A percentile compares a stretch with the other conserved stretches of the same genome.
Evolutionary conservation across 495 filamentous ascomycete genomes (phyloP).

Genomic region (Pyronema omphalodes): DNA sequence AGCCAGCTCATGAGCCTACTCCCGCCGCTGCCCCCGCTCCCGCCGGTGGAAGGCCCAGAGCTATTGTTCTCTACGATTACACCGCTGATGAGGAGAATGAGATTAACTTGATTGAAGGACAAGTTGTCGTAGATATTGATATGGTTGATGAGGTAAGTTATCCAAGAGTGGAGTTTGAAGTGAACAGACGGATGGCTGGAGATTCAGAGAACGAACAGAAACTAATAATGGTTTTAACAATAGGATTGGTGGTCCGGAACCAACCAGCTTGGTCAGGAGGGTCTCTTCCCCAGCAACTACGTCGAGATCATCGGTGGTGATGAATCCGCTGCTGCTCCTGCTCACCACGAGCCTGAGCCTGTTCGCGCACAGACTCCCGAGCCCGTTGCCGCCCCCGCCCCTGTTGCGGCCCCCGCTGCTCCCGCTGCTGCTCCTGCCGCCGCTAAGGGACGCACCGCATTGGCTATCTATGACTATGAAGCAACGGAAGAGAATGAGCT

Average conservation of each 20-base stretch:
- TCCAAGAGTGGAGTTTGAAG: too few relatives aligned
- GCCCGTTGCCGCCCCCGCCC: slow-evolving; percentile 17
- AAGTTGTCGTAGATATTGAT: slow-evolving; percentile 83
- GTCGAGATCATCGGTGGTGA: slow-evolving; percentile 68
- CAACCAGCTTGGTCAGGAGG: slow-evolving; percentile 60
- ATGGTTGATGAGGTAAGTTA: slow-evolving; percentile 57
- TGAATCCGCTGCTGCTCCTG: slow-evolving; percentile 23
- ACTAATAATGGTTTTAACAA: background rate
- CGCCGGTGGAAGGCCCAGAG: slow-evolving; percentile 41
- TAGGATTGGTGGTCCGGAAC: slow-evolving; percentile 91
- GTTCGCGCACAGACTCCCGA: slow-evolving; percentile 20
- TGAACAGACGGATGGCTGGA: too few relatives aligned
- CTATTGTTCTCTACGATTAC: slow-evolving; percentile 82
- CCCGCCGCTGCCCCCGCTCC: slow-evolving; percentile 42
- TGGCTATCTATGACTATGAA: slow-evolving; percentile 87
- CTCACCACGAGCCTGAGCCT: slow-evolving; percentile 17
- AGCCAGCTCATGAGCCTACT: slow-evolving; percentile 34
- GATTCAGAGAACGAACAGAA: background rate
- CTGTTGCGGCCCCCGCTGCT: slow-evolving; percentile 14
- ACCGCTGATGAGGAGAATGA: slow-evolving; percentile 96
- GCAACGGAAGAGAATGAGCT: slow-evolving; percentile 95
- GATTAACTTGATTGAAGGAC: slow-evolving; percentile 74
- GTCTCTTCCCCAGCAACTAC: slow-evolving; percentile 92
- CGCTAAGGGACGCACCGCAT: slow-evolving; percentile 43
- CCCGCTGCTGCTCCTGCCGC: slow-evolving; percentile 19